These are phyloP conservation scores for Pholiota conissans DNA, from an alignment of 768 basidiomycete genomes.

Conservation along the genomic window DNA sequence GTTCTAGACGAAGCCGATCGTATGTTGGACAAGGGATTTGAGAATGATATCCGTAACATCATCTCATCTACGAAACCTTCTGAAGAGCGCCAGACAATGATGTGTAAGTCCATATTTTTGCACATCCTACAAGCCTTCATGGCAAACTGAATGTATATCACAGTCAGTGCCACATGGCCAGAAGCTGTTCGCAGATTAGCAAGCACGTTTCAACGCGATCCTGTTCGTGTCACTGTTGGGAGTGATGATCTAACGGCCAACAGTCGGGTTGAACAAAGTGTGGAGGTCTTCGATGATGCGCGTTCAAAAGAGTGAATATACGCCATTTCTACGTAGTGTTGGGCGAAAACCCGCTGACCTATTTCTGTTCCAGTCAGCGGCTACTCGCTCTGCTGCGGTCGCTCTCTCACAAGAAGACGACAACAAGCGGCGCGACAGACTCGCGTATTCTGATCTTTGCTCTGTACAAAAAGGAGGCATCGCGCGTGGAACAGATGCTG, in stretches of 20 bases:
- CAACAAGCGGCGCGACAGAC: slow-evolving; percentile 47
- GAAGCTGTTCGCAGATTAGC: slow-evolving; percentile 90
- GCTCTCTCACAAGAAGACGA: slow-evolving; percentile 62
- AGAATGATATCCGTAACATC: slow-evolving; percentile 94
- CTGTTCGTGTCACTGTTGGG: slow-evolving; percentile 91
- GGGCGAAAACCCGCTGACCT: neutral
- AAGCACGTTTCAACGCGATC: slow-evolving; percentile 79
- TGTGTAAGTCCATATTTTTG: slow-evolving; percentile 62
- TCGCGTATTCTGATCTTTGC: slow-evolving; percentile 89
- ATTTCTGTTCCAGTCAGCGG: slow-evolving; percentile 45
- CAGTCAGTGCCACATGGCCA: slow-evolving; percentile 99
- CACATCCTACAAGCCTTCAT: neutral
- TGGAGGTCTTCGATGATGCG: slow-evolving; percentile 89
- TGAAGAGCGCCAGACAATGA: slow-evolving; percentile 83
- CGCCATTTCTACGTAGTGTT: neutral
- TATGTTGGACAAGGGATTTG: slow-evolving; percentile 98
- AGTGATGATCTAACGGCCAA: slow-evolving; percentile 95
- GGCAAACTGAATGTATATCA: neutral
- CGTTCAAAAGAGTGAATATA: slow-evolving; percentile 81
- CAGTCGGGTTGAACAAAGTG: slow-evolving; percentile 85
- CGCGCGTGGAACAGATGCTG: slow-evolving; percentile 84
- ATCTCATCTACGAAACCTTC: slow-evolving; percentile 72
- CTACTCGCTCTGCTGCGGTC: slow-evolving; percentile 55
- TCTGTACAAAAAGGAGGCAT: slow-evolving; percentile 96
- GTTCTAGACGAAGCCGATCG: slow-evolving; percentile 98